phyloP scores from a whole-genome alignment of 352 stramenopile genomes.

The Phytophthora hybrid region DNA sequence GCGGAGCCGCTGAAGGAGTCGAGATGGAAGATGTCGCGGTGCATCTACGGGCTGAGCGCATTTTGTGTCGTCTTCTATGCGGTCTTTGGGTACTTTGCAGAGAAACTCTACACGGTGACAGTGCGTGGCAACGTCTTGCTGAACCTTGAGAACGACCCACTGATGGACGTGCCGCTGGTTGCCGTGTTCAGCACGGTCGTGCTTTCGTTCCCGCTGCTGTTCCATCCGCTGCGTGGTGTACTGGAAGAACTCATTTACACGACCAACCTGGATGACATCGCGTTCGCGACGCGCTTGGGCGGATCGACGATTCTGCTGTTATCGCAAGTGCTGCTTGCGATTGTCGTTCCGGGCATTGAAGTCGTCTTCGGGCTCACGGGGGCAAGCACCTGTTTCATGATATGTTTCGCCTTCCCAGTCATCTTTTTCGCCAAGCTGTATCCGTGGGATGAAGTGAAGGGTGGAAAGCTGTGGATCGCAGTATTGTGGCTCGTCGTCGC shows the following conservation, averaged over 20 bases:
- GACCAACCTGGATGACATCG: constrained; percentile 51
- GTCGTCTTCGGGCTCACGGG: constrained; percentile 76
- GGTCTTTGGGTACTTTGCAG: constrained; percentile 57
- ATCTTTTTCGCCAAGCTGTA: constrained; percentile 71
- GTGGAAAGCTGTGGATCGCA: constrained; percentile 47
- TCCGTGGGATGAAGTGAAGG: constrained; percentile 50
- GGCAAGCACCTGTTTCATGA: constrained; percentile 73
- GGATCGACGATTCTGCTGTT: constrained; percentile 63
- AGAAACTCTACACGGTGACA: constrained; percentile 62
- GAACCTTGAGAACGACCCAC: constrained; percentile 75
- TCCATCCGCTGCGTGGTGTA: constrained; percentile 71
- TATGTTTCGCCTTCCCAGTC: constrained; percentile 79
- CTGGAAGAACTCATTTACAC: constrained; percentile 69
- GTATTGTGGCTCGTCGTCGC: constrained; percentile 48
- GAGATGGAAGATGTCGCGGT: constrained; percentile 58
- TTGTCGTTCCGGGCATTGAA: constrained; percentile 70
- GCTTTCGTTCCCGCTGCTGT: constrained; percentile 80
- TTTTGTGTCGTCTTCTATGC: constrained; percentile 76
- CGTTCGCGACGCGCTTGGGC: constrained; percentile 59
- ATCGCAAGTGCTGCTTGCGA: constrained; percentile 61
- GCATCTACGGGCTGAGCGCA: constrained; percentile 55
- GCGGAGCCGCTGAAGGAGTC: constrained; percentile 58
- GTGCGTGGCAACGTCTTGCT: constrained; percentile 82
- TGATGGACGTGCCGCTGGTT: constrained; percentile 76
- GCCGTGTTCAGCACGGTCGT: constrained; percentile 77